A percentile compares a stretch with the other conserved stretches of the same genome.
These are phyloP conservation scores for Avena sativa DNA, from an alignment of 176 grass and related monocot genomes.

Conservation along the genomic window DNA sequence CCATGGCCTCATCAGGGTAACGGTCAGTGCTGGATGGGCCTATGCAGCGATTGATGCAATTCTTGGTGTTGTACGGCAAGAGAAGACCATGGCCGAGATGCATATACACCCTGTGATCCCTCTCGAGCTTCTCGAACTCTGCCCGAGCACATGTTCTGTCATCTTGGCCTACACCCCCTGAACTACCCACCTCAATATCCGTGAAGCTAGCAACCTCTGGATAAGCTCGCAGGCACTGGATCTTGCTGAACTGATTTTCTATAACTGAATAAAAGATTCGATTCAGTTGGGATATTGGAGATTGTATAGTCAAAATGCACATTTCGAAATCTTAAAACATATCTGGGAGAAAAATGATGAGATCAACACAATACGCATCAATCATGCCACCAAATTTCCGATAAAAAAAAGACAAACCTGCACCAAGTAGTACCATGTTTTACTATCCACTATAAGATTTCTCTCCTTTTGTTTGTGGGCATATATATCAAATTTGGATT, in stretches of 20 bases:
- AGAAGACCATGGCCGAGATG: conserved; percentile 48
- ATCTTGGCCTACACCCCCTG: background rate
- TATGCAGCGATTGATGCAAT: conserved; percentile 47
- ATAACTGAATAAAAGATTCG: conserved; percentile 40
- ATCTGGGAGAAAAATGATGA: too few species aligned
- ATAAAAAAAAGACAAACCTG: too few species aligned
- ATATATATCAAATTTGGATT: too few species aligned
- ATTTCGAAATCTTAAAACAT: too few species aligned
- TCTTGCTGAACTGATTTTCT: conserved; percentile 63
- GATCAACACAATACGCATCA: too few species aligned
- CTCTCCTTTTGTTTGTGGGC: too few species aligned
- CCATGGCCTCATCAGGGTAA: conserved; percentile 65
- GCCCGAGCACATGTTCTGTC: conserved; percentile 33
- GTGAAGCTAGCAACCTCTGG: conserved; percentile 60
- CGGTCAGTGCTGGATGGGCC: conserved; percentile 70
- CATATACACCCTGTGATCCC: conserved; percentile 55
- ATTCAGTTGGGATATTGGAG: background rate
- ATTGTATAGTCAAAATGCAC: background rate
- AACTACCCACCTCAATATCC: conserved; percentile 23
- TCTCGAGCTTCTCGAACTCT: conserved; percentile 37
- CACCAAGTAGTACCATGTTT: too few species aligned
- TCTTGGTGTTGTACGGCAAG: conserved; percentile 16
- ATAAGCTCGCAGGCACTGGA: conserved; percentile 47
- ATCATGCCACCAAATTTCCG: too few species aligned
- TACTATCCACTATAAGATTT: too few species aligned